Conservation (phyloP, 2,329 filamentous ascomycete genomes). For the Lasiodiplodia theobromae region DNA sequence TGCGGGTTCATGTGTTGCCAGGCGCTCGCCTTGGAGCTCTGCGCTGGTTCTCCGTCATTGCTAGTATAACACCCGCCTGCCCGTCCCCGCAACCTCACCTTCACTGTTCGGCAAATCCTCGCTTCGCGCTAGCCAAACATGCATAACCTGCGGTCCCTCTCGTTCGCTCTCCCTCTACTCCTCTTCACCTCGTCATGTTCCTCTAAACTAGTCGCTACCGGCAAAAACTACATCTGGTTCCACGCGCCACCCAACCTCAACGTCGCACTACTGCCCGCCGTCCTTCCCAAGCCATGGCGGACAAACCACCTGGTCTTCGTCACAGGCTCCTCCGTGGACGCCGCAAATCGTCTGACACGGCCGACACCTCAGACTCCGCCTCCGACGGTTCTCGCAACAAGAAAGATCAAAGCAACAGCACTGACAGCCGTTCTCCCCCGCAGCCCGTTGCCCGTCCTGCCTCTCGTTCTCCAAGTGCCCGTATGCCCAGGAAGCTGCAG, state of each 20-base stretch:
- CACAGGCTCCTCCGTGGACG: conserved; percentile 11
- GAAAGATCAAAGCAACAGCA: background rate
- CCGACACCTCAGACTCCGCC: background rate
- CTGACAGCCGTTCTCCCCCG: background rate
- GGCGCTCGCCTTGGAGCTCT: background rate
- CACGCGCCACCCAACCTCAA: background rate
- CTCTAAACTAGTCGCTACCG: background rate
- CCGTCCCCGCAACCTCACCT: background rate
- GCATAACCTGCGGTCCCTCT: background rate
- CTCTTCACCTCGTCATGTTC: background rate
- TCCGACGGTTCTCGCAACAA: conserved; percentile 6
- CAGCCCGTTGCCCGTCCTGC: background rate
- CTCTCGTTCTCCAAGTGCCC: conserved; percentile 1
- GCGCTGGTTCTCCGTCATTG: background rate
- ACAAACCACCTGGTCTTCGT: conserved; percentile 13
- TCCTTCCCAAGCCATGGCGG: background rate
- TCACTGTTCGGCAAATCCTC: conserved; percentile 1
- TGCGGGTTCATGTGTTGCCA: background rate
- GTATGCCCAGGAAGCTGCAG: conserved; percentile 6
- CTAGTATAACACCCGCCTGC: background rate
- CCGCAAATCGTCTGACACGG: conserved; percentile 1
- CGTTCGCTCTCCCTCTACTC: background rate
- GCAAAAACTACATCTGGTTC: background rate
- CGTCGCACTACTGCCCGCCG: background rate
- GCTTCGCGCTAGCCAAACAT: background rate